These are phyloP conservation scores for Fusarium denticulatum DNA, from an alignment of 2,329 filamentous ascomycete genomes.

Conservation along the genomic window DNA sequence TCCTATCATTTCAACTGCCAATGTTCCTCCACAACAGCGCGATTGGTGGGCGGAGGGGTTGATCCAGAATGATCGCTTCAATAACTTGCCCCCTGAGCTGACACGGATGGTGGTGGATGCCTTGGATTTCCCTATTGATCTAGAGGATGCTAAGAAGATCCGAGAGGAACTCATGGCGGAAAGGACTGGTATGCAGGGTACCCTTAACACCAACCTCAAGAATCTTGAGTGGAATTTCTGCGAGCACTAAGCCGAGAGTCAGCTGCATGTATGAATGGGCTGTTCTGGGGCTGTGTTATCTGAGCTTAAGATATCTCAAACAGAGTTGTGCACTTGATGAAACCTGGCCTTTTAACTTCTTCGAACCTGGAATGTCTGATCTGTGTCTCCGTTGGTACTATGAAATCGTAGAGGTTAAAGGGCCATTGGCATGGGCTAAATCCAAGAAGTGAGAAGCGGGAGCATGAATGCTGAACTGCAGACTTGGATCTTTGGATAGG, in stretches of 20 bases:
- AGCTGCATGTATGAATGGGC: background rate
- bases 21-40: constrained; percentile 56
- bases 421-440: too few relatives aligned
- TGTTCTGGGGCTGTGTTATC: background rate
- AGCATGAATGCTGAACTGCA: background rate
- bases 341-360: background rate
- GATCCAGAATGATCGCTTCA: background rate
- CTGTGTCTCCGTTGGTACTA: background rate
- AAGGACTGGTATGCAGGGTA: constrained; percentile 8
- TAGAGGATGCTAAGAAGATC: constrained; percentile 26
- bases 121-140: constrained; percentile 30
- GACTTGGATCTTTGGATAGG: background rate
- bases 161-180: constrained; percentile 26
- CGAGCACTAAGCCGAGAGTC: constrained; percentile 16
- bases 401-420: background rate
- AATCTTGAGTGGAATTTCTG: constrained; percentile 29
- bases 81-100: constrained; percentile 25
- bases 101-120: constrained; percentile 23
- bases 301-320: background rate
- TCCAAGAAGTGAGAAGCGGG: background rate
- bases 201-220: background rate
- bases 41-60: constrained; percentile 48
- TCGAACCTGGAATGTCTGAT: background rate
- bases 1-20: constrained; percentile 55
- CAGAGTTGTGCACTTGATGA: background rate